Evolutionary conservation across 768 basidiomycete species (phyloP).

Genomic region (Naematelia aurantialba): DNA sequence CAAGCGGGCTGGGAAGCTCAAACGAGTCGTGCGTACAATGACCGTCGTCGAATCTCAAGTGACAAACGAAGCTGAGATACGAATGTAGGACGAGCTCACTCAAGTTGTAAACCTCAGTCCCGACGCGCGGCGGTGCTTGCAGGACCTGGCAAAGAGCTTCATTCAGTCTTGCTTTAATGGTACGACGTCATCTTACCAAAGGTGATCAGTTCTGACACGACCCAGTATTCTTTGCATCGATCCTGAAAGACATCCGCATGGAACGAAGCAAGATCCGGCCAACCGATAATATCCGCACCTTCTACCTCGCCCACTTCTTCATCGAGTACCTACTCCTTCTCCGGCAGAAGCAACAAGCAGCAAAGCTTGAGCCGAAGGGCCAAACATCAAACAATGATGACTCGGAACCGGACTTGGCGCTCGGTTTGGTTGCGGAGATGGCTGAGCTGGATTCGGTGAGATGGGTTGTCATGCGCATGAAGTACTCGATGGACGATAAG

Average conservation of each 20-base stretch:
- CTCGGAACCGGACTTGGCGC: conserved; percentile 6
- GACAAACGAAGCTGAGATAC: conserved; percentile 1
- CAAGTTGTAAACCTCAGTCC: conserved; percentile 36
- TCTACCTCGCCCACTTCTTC: conserved; percentile 86
- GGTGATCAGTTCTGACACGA: neutral
- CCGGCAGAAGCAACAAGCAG: conserved; percentile 49
- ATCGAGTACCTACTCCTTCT: conserved; percentile 77
- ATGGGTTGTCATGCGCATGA: conserved; percentile 87
- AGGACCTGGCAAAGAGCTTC: conserved; percentile 68
- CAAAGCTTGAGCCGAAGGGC: conserved; percentile 45
- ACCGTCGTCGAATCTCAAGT: neutral
- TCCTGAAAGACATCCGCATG: conserved; percentile 89
- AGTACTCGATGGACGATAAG: conserved; percentile 84
- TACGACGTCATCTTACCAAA: conserved; percentile 52
- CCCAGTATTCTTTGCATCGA: conserved; percentile 73
- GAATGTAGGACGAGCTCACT: conserved; percentile 40
- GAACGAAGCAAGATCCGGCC: conserved; percentile 90
- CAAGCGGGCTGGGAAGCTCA: conserved; percentile 31
- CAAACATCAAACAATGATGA: conserved; percentile 10
- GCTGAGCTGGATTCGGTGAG: conserved; percentile 80
- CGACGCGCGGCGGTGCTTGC: conserved; percentile 55
- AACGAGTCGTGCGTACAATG: conserved; percentile 25
- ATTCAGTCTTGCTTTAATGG: conserved; percentile 83
- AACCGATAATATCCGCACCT: conserved; percentile 83
- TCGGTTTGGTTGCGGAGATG: conserved; percentile 68